phyloP scores from a whole-genome alignment of 768 basidiomycete genomes.

The Pisolithus orientalis region DNA sequence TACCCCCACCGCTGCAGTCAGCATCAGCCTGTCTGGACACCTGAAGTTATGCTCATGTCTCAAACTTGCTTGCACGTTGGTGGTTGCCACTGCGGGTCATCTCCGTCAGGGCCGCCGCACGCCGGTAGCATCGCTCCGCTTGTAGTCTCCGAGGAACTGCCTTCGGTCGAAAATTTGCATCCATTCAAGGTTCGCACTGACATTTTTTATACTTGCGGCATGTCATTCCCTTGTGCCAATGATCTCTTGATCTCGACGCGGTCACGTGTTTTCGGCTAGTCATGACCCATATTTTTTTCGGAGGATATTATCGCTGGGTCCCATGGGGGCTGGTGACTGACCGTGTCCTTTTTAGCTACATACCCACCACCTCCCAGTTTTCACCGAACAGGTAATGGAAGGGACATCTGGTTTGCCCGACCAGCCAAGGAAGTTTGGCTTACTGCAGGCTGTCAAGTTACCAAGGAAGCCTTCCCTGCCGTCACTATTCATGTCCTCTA shows the following conservation, averaged over 20 bases:
- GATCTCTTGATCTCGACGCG: not conserved
- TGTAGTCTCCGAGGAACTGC: too few relatives aligned
- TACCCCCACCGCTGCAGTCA: too few relatives aligned
- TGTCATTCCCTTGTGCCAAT: not conserved
- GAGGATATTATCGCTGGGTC: not conserved
- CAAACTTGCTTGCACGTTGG: too few relatives aligned
- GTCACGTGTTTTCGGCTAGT: conserved; percentile 7
- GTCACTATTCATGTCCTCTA: conserved; percentile 31
- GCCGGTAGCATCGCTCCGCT: too few relatives aligned
- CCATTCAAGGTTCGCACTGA: too few relatives aligned
- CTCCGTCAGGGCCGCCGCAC: too few relatives aligned
- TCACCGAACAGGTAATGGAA: conserved; percentile 4
- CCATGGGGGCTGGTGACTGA: not conserved
- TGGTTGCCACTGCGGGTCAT: too few relatives aligned
- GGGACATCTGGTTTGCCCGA: not conserved
- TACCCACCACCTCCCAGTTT: not conserved
- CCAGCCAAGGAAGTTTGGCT: conserved; percentile 2
- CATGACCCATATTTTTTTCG: not conserved
- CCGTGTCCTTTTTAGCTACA: not conserved
- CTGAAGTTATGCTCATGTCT: too few relatives aligned
- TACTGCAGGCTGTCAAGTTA: conserved; percentile 26
- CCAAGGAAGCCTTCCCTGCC: conserved; percentile 49
- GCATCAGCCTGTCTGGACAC: too few relatives aligned
- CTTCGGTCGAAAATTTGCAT: too few relatives aligned
- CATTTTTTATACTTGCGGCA: too few relatives aligned